Evolutionary conservation across 2,329 filamentous ascomycete species (phyloP).

Genomic region (Clonostachys byssicola): DNA sequence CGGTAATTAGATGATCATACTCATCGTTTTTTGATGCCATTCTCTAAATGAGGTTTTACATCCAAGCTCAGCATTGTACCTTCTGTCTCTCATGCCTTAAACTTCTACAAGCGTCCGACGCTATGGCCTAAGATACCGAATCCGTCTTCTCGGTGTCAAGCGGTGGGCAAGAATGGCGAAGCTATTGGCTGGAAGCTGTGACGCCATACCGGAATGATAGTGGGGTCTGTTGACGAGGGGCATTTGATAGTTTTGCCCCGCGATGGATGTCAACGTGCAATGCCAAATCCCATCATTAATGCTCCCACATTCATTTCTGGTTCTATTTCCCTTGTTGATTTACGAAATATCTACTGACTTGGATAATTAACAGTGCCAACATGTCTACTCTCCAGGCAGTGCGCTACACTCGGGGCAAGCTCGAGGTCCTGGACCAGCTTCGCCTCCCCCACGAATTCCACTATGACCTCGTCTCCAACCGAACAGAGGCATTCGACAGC

Average conservation of each 20-base stretch:
- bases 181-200: neutral
- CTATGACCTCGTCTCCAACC: slow-evolving; percentile 68
- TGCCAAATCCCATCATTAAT: too few relatives aligned
- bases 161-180: too few relatives aligned
- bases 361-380: neutral
- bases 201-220: neutral
- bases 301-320: neutral
- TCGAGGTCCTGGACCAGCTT: slow-evolving; percentile 81
- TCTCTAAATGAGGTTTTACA: too few relatives aligned
- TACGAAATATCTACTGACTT: neutral
- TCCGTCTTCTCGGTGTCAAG: too few relatives aligned
- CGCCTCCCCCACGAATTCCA: slow-evolving; percentile 74
- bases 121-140: neutral
- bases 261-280: too few relatives aligned
- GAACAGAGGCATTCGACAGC: slow-evolving; percentile 75
- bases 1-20: too few relatives aligned
- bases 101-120: neutral
- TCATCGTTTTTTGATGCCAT: too few relatives aligned
- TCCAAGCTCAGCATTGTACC: too few relatives aligned
- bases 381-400: slow-evolving; percentile 71
- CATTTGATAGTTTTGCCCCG: neutral
- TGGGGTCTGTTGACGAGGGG: neutral
- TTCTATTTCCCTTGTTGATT: neutral
- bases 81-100: too few relatives aligned
- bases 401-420: slow-evolving; percentile 66